Conservation (phyloP, 2,329 filamentous ascomycete genomes). For the Keithomyces neogunnii region DNA sequence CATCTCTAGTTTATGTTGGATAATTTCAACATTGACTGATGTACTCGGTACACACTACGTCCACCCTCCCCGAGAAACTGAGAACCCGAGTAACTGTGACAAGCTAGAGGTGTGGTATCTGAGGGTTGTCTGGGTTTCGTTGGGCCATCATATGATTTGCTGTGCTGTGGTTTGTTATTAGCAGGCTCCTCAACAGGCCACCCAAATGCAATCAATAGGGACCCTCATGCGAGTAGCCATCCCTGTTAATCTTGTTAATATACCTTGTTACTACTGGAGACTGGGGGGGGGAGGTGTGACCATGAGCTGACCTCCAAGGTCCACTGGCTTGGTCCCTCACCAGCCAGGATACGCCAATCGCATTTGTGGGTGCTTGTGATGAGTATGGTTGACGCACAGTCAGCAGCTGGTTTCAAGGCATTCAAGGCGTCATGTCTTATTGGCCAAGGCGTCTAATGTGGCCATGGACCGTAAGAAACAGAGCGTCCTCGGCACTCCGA, state of each 20-base stretch:
- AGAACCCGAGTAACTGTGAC: too few relatives aligned
- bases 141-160: background rate
- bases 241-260: too few relatives aligned
- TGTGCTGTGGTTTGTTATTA: background rate
- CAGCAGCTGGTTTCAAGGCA: too few relatives aligned
- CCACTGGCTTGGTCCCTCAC: background rate
- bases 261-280: background rate
- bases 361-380: background rate
- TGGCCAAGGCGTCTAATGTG: background rate
- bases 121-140: too few relatives aligned
- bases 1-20: background rate
- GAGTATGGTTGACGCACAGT: background rate
- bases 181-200: background rate
- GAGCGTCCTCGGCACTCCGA: background rate
- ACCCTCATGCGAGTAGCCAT: background rate
- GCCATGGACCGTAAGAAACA: background rate
- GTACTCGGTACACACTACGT: too few relatives aligned
- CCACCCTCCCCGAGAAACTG: too few relatives aligned
- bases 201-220: background rate
- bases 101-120: too few relatives aligned
- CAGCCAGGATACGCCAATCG: too few relatives aligned
- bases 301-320: background rate
- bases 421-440: background rate
- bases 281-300: background rate
- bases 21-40: background rate